Conservation (phyloP, 805 yeast genomes). For the Candida andamanensis region DNA sequence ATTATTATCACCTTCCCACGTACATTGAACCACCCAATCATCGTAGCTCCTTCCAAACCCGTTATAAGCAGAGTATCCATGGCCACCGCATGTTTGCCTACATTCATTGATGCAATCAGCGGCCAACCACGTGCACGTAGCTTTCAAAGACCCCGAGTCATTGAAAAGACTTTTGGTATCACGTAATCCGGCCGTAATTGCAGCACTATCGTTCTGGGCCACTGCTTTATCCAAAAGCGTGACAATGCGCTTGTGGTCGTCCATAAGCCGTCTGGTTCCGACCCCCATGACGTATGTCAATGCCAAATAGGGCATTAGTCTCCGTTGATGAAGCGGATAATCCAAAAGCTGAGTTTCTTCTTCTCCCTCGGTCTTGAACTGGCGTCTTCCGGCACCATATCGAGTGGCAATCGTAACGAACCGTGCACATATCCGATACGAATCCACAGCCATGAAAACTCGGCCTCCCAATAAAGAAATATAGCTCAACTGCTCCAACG, state of each 20-base stretch:
- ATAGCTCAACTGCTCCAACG: conserved; percentile 83
- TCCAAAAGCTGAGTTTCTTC: conserved; percentile 73
- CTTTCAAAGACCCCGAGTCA: conserved; percentile 82
- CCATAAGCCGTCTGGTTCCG: conserved; percentile 59
- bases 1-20: conserved; percentile 98
- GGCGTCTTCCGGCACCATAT: conserved; percentile 86
- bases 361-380: conserved; percentile 50
- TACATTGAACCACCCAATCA: conserved; percentile 97
- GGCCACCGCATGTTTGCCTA: conserved; percentile 94
- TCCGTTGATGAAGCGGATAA: conserved; percentile 84
- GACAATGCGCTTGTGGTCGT: conserved; percentile 46
- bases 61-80: conserved; percentile 89
- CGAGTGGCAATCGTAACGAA: conserved; percentile 80
- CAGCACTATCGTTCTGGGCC: conserved; percentile 43
- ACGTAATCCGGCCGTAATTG: conserved; percentile 44
- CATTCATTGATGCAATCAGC: conserved; percentile 79
- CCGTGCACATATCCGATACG: conserved; percentile 74
- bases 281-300: conserved; percentile 71
- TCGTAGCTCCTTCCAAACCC: conserved; percentile 84
- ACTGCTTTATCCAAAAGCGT: conserved; percentile 51
- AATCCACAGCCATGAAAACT: conserved; percentile 84
- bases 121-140: conserved; percentile 84
- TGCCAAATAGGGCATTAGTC: conserved; percentile 81
- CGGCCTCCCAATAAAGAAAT: conserved; percentile 86
- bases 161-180: conserved; percentile 75